Conservation (phyloP, 164 flowering plant species). For the Platanus orientalis region DNA sequence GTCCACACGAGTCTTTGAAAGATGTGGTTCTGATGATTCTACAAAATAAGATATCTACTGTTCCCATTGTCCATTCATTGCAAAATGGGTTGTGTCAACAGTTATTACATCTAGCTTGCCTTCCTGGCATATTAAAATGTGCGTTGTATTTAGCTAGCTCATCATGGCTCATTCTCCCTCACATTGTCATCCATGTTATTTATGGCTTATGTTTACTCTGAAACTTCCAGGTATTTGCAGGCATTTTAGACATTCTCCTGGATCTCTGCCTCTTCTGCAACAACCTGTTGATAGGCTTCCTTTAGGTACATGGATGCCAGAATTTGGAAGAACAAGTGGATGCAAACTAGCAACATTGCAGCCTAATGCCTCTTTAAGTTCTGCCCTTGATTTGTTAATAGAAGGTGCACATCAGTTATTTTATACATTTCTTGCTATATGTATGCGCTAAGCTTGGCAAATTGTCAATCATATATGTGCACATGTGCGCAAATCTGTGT, state of each 20-base stretch:
- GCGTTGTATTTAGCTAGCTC: conserved; percentile 12
- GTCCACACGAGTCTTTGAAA: conserved; percentile 70
- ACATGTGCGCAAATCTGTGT: no score
- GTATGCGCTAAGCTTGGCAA: no score
- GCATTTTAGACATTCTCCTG: conserved; percentile 26
- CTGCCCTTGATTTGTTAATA: conserved; percentile 26
- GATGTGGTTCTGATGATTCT: conserved; percentile 66
- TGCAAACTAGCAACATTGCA: conserved; percentile 17
- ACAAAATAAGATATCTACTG: conserved; percentile 61
- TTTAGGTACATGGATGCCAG: conserved; percentile 32
- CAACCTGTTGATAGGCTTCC: conserved; percentile 33
- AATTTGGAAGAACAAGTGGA: conserved; percentile 14
- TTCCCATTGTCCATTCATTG: conserved; percentile 66
- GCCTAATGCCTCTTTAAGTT: conserved; percentile 24
- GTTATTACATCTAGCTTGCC: conserved; percentile 77
- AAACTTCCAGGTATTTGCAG: conserved; percentile 34
- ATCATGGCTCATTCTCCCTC: not conserved
- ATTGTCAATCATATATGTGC: no score
- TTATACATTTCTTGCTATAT: no score
- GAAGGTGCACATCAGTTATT: conserved; percentile 15
- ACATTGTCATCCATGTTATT: not conserved
- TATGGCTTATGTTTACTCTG: not conserved
- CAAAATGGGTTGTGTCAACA: conserved; percentile 55
- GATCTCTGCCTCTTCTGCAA: conserved; percentile 27
- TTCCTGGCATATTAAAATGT: conserved; percentile 74